Evolutionary conservation across 2,329 filamentous ascomycete species (phyloP), one percentile per base, ranked within the genome.

Genomic region (Aspergillus versicolor): DNA sequence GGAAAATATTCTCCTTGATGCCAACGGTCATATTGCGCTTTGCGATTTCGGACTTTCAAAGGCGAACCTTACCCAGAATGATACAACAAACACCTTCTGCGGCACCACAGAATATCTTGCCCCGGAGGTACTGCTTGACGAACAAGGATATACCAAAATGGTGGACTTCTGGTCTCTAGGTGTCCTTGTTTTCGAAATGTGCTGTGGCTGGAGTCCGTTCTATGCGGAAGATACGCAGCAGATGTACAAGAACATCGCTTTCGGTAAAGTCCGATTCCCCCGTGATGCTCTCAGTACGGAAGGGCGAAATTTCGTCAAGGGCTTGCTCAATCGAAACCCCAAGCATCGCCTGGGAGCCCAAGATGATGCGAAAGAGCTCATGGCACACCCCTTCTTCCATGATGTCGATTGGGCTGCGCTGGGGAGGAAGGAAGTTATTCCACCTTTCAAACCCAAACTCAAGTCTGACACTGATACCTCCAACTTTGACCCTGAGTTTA

Each of bases 201-300:
- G 94, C 79, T 99, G 94, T 68, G 94, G 94, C 34, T 99, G 94
- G 94, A 97, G 92, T 68, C 94, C 94, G 0, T 99, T 99, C 77
- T 99, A 97, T 67, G 94, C 94, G 56, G 94, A 99, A 70, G 94
- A 99, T 71, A 99, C 94, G 0, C 94, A 99, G 76, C 94, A 99
- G 75, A 99, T 99, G 94, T 99, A 99, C 81, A 99, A 99, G 82
- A 99, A 99, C 79, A 99, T 99, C 72, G 94, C 94, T 0, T 99
- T 99, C 70, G 94, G 94, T 72, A 99, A 99, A 73, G 94, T 99
- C 57, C 85, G 94, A 60, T 99, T 99, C 74, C 94, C 94, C 7
- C 86, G 92, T 63, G 94, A 99, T 74, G 96, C 94, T 1, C 80
- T 99, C 32, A 97, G 92, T 60, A 89, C 92, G 41, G 94, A 99